phyloP scores from a whole-genome alignment of 2,329 filamentous ascomycete species.

The Juglanconis oblonga region DNA sequence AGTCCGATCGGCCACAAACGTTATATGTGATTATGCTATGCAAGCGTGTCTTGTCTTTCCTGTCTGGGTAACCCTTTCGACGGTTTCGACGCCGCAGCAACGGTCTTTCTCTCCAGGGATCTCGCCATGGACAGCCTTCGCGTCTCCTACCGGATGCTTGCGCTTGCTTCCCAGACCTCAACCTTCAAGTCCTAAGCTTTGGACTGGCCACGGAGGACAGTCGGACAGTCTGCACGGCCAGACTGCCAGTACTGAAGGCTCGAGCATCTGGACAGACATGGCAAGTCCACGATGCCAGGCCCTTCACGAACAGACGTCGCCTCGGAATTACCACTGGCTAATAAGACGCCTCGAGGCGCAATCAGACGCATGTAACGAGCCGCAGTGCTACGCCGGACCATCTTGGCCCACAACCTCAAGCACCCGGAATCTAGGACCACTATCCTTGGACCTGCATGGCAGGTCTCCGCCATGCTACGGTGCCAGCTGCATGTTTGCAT shows the following conservation, averaged over 20 bases:
- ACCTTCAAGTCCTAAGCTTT: neutral
- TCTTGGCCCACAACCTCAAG: neutral
- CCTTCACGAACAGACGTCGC: no score
- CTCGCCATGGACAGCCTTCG: neutral
- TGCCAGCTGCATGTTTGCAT: slow-evolving; percentile 1
- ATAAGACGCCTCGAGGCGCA: no score
- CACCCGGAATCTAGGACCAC: neutral
- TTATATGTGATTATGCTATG: no score
- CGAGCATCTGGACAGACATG: neutral
- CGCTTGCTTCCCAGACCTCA: neutral
- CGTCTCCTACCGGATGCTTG: neutral
- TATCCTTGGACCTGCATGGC: neutral
- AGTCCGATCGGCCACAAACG: no score
- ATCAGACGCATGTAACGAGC: neutral
- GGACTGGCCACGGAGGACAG: neutral
- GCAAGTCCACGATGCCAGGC: neutral
- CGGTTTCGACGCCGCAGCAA: no score
- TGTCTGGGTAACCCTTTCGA: no score
- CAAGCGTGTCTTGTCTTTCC: no score
- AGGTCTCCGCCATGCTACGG: neutral
- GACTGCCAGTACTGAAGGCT: no score
- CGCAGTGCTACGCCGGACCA: neutral
- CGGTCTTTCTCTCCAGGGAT: no score
- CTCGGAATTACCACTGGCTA: neutral
- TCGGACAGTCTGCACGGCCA: no score